Evolutionary conservation across 208 protist species (phyloP).

Genomic region (Crithidia bombi): DNA sequence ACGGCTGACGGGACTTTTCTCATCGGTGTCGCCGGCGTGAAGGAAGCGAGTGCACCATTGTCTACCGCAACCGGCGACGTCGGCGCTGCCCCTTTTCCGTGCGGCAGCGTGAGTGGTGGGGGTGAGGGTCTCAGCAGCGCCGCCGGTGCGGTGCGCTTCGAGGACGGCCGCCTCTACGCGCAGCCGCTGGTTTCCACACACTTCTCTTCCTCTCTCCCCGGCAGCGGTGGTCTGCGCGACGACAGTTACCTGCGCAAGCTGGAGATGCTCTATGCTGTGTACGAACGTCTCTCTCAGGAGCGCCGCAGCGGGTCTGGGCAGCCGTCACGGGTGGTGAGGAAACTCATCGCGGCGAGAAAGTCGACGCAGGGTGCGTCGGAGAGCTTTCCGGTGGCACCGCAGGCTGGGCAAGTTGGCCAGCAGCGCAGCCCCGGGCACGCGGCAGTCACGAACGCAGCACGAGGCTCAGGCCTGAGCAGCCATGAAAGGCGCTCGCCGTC

Average conservation of each 20-base stretch:
- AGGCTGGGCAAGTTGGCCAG: background rate
- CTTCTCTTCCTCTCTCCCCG: background rate
- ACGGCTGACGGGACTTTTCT: background rate
- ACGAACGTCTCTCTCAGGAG: conserved; percentile 31
- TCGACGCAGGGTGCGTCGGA: background rate
- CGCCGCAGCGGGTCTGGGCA: conserved; percentile 9
- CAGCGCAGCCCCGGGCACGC: background rate
- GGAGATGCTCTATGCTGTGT: conserved; percentile 45
- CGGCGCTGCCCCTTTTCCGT: background rate
- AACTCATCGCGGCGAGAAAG: background rate
- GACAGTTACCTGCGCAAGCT: conserved; percentile 28
- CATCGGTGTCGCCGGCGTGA: background rate
- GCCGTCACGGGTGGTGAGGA: conserved; percentile 2
- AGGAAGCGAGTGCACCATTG: background rate
- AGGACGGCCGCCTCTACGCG: conserved; percentile 2
- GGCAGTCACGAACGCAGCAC: background rate
- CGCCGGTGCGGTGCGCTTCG: conserved; percentile 6
- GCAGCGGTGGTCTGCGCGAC: conserved; percentile 11
- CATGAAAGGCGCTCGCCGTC: conserved; percentile 21
- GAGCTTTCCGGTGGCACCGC: background rate
- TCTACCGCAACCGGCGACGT: background rate
- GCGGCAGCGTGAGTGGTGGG: background rate
- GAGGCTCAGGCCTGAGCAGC: conserved; percentile 11
- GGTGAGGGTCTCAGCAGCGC: background rate
- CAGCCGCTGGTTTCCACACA: background rate